Evolutionary conservation across 495 filamentous ascomycete genomes (phyloP).

Genomic region (Wilcoxina mikolae): DNA sequence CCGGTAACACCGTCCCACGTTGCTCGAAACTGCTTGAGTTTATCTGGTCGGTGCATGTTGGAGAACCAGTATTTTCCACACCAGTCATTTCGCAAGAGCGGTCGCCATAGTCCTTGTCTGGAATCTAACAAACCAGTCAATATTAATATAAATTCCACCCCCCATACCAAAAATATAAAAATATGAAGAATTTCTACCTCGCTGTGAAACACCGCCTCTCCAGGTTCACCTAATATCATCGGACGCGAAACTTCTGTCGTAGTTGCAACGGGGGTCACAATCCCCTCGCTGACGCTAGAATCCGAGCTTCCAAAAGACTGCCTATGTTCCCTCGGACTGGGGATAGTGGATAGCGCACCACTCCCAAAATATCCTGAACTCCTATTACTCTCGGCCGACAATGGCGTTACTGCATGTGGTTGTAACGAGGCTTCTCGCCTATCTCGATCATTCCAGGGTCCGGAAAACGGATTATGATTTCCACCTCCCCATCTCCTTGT

Average conservation of each 20-base stretch:
- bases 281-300: slow-evolving; percentile 22
- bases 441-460: slow-evolving; percentile 2
- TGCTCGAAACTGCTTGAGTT: slow-evolving; percentile 7
- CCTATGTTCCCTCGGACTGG: slow-evolving; percentile 21
- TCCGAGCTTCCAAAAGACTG: slow-evolving; percentile 25
- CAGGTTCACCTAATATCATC: slow-evolving; percentile 23
- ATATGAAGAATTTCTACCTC: background rate
- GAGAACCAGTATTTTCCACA: slow-evolving; percentile 5
- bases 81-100: background rate
- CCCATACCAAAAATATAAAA: background rate
- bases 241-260: slow-evolving; percentile 19
- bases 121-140: no score
- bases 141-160: slow-evolving; percentile 9
- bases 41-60: slow-evolving; percentile 13
- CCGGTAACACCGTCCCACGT: background rate
- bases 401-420: background rate
- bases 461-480: slow-evolving; percentile 6
- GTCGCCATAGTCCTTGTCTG: slow-evolving; percentile 11
- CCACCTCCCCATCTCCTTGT: slow-evolving; percentile 8
- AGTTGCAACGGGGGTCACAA: slow-evolving; percentile 20
- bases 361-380: slow-evolving; percentile 20
- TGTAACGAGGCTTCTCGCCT: slow-evolving; percentile 11
- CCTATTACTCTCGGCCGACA: slow-evolving; percentile 13
- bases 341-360: slow-evolving; percentile 11
- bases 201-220: slow-evolving; percentile 15